Base-by-base conservation (phyloP, 208 protist genomes). In the Trypanosoma melophagium region DNA sequence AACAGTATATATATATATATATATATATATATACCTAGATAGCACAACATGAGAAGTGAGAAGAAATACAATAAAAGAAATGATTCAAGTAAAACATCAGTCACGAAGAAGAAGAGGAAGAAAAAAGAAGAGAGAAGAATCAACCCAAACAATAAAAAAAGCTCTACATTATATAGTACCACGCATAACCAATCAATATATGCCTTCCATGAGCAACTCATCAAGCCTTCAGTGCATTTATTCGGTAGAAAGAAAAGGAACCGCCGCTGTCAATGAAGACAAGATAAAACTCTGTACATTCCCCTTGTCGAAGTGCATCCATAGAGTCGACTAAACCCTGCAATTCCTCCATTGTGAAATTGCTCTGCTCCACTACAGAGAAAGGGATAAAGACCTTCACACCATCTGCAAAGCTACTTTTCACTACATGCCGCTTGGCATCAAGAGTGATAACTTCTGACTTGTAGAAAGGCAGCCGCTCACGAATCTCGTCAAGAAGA, bases 201-300 rank as follows among this genome's bases (percentile, higher is more conserved):
- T 5, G 3, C 5, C 5, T 35, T 35, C 28, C 28, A 5, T 35
- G 28, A 35, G 14, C 31, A 10, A 41, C 13, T n/a, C 38, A 66
- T 77, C 28, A 57, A 63, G 38, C 58, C 24, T 41, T 40, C 40
- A 80, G 45, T n/a, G 57, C 51, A 14, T 66, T 61, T 35, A 66
- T 38, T 13, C 19, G 60, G 61, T 92, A 92, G 66, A 85, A 92
- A 1, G 82, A 81, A 57, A 92, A 67, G 0, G 71, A 68, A 2
- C 85, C 79, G 12, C 74, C 76, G 7, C 57, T 66, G 55, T 91
- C 85, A 31, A 90, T 70, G 41, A 90, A 87, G 24, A 74, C 74
- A n/a, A 87, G 47, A 65, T 77, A 90, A 38, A 69, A 45, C 9
- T 62, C 40, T 35, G 16, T 25, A n/a, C 63, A 64, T 19, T 54